Evolutionary conservation across 352 stramenopile genomes (phyloP).

Genomic region (Globisporangium lucens): DNA sequence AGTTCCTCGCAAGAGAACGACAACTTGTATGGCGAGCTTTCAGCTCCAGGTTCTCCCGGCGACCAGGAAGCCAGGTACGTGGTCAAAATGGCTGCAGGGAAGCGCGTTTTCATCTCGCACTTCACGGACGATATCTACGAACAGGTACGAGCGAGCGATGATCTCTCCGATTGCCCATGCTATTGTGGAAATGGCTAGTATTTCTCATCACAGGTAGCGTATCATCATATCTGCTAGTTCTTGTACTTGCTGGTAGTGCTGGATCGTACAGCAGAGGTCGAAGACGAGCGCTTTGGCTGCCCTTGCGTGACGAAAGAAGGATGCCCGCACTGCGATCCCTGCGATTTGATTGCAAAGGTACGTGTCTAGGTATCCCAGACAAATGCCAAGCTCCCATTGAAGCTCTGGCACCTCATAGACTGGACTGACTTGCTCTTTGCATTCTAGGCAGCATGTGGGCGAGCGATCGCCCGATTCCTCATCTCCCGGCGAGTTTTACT

Average conservation of each 20-base stretch:
- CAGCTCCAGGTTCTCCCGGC: not conserved
- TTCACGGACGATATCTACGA: conserved; percentile 35
- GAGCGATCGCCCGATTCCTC: conserved; percentile 16
- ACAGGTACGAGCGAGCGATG: conserved; percentile 15
- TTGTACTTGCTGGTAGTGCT: conserved; percentile 11
- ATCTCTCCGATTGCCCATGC: not conserved
- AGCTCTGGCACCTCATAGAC: too few species aligned
- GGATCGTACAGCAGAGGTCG: not conserved
- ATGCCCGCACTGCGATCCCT: conserved; percentile 8
- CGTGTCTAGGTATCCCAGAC: too few species aligned
- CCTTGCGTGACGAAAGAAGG: conserved; percentile 2
- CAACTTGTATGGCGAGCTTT: conserved; percentile 4
- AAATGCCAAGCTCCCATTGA: too few species aligned
- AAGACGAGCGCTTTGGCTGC: conserved; percentile 16
- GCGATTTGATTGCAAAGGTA: conserved; percentile 19
- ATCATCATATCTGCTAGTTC: conserved; percentile 5
- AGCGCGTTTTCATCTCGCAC: conserved; percentile 26
- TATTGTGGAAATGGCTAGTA: not conserved
- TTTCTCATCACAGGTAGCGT: not conserved
- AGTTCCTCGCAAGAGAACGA: not conserved
- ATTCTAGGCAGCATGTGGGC: conserved; percentile 11
- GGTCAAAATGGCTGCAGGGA: conserved; percentile 17
- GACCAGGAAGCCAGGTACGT: conserved; percentile 8
- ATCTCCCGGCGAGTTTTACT: conserved; percentile 14
- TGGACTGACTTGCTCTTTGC: too few species aligned